Conservation (phyloP, 2,329 filamentous ascomycete species). For the Colletotrichum nymphaeae region DNA sequence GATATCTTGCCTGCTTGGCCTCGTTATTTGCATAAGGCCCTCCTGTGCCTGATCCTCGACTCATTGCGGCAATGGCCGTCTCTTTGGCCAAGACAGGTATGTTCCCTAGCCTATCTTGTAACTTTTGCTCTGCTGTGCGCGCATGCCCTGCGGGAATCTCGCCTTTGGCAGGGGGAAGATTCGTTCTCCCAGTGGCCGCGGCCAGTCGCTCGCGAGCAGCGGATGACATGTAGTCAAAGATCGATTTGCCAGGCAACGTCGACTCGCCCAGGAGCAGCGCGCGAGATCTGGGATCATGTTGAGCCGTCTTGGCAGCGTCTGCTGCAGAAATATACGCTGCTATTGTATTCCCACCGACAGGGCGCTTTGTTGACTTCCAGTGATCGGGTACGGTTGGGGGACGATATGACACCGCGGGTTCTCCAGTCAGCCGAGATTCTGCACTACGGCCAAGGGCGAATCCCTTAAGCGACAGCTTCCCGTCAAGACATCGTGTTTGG, state of each 20-base stretch:
- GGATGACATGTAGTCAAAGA: conserved; percentile 91
- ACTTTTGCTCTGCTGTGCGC: conserved; percentile 71
- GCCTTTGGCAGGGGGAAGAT: conserved; percentile 82
- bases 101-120: conserved; percentile 66
- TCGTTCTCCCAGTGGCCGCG: conserved; percentile 77
- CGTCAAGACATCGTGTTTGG: conserved; percentile 80
- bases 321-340: conserved; percentile 71
- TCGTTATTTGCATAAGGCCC: conserved; percentile 87
- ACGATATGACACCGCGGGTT: conserved; percentile 61
- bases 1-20: conserved; percentile 82
- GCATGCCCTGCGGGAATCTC: conserved; percentile 77
- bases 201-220: conserved; percentile 82
- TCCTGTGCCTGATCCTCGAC: conserved; percentile 73
- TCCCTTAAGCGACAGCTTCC: conserved; percentile 80
- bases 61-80: conserved; percentile 75
- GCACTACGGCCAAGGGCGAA: conserved; percentile 76
- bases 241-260: conserved; percentile 87
- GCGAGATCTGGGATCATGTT: conserved; percentile 79
- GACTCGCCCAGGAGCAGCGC: conserved; percentile 79
- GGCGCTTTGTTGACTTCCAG: conserved; percentile 73
- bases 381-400: conserved; percentile 76
- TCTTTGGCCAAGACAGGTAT: conserved; percentile 75
- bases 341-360: neutral
- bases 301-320: conserved; percentile 82
- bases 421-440: conserved; percentile 57